Base-by-base conservation (phyloP, 2,329 filamentous ascomycete species). In the Beauveria sp. region DNA sequence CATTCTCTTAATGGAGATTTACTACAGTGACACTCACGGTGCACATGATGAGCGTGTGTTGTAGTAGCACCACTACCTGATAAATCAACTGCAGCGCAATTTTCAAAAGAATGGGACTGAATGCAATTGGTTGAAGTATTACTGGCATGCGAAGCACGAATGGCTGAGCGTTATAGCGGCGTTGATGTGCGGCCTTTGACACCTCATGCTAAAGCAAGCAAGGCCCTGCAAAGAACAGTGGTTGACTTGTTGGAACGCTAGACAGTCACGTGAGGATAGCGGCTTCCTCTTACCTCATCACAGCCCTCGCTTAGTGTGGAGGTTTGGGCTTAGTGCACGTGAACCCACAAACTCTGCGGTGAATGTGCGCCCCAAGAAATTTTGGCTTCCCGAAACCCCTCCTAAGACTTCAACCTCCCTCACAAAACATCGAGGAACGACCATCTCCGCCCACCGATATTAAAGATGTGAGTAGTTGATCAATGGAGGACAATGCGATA, bases 401-500 rank as follows among this genome's bases (percentile, higher is more conserved):
- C 72, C 72, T 68, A 69, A 69, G 70, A 68, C 61, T 48, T 71
- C 73, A 69, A 73, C 68, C 68, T 69, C 64, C 67, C 67, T 64
- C 66, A 68, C 70, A 71, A 67, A 69, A 69, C 67, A 73, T 70
- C 71, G 73, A 76, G 72, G 73, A 74, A 69, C 72, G 70, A 69
- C 75, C 75, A 75, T 76, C 71, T 72, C 70, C 66, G 70, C 67
- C 54, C 70, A 73, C 70, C 70, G 70, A 73, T 68, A 76, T 71
- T 74, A 72, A 77, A 77, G 75, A 77, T 77, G 75, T 77, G 72
- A 77, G 75, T 76, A 64, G 48, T 63, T 54, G 62, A 20, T 52
- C 37, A 53, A 20, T 54, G 52, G 53, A 53, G 30, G 40, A 47
- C n/a, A 48, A 37, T 40, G 51, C 40, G 55, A 28, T 22, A 52